Percentiles rank a stretch among this genome's conserved stretches.
These are phyloP conservation scores for Cladorrhinum sp. DNA, from an alignment of 2,329 filamentous ascomycete species.

Conservation along the genomic window DNA sequence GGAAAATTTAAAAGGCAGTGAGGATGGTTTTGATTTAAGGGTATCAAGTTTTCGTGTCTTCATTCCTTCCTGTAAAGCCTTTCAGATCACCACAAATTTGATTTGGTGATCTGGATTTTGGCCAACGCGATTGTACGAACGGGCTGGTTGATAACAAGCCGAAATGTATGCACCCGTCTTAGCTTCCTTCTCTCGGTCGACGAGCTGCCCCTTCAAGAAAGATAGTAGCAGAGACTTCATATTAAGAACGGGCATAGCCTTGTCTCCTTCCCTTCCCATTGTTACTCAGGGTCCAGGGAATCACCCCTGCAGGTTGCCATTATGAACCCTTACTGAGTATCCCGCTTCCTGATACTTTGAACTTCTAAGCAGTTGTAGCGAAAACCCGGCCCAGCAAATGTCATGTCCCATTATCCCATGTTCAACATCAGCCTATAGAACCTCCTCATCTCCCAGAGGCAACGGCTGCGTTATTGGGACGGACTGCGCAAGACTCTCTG, in stretches of 20 bases:
- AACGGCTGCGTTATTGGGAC: background rate
- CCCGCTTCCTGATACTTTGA: background rate
- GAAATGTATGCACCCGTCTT: no score
- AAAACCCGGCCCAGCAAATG: background rate
- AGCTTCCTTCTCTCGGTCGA: no score
- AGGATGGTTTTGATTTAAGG: no score
- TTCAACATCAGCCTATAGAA: slow-evolving; percentile 10
- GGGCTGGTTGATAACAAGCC: no score
- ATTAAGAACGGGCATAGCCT: no score
- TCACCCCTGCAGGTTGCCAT: background rate
- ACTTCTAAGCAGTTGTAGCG: background rate
- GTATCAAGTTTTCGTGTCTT: no score
- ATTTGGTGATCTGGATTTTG: no score
- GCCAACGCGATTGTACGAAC: no score
- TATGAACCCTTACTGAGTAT: background rate
- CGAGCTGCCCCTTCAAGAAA: background rate
- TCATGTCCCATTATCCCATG: background rate
- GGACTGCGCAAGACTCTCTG: background rate
- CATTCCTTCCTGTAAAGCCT: no score
- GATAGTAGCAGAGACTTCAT: no score
- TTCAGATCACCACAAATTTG: no score
- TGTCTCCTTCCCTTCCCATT: background rate
- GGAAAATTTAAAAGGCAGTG: no score
- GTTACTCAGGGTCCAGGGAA: background rate
- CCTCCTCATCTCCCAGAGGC: slow-evolving; percentile 18